These are phyloP conservation scores for Saccharomycopsis fermentans DNA, from an alignment of 805 yeast species.

Conservation along the genomic window DNA sequence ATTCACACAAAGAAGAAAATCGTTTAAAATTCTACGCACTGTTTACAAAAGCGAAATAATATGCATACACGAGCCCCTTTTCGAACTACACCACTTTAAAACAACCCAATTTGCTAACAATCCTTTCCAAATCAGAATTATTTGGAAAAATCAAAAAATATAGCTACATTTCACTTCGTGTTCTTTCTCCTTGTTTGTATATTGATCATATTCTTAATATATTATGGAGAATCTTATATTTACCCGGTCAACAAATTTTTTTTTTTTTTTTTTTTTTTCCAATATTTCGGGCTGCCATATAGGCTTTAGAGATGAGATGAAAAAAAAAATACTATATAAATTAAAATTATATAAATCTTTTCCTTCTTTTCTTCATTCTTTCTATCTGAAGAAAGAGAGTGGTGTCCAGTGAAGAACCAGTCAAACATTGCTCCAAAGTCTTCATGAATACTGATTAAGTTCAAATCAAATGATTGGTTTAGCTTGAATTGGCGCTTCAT, in stretches of 20 bases:
- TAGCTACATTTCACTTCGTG: no score
- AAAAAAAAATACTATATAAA: background rate
- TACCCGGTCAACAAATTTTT: background rate
- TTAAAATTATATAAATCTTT: background rate
- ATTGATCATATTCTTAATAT: no score
- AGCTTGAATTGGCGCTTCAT: background rate
- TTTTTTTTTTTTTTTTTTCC: background rate
- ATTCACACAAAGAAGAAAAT: constrained; percentile 1
- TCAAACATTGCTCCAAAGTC: background rate
- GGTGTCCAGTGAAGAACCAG: no score
- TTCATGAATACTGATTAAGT: background rate
- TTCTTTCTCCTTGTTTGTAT: no score
- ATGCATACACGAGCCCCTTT: background rate
- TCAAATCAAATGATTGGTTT: background rate
- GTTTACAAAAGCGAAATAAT: background rate
- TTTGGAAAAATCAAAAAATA: background rate
- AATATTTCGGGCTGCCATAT: background rate
- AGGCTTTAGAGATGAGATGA: background rate
- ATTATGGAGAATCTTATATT: background rate
- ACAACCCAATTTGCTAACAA: background rate
- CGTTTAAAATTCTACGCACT: background rate
- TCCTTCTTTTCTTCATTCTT: background rate
- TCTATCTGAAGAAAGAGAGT: no score
- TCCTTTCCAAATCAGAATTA: background rate
- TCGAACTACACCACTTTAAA: background rate